Evolutionary conservation across 805 yeast genomes (phyloP), one percentile per base, ranked within the genome.

Genomic region (Komagataella mondaviorum): DNA sequence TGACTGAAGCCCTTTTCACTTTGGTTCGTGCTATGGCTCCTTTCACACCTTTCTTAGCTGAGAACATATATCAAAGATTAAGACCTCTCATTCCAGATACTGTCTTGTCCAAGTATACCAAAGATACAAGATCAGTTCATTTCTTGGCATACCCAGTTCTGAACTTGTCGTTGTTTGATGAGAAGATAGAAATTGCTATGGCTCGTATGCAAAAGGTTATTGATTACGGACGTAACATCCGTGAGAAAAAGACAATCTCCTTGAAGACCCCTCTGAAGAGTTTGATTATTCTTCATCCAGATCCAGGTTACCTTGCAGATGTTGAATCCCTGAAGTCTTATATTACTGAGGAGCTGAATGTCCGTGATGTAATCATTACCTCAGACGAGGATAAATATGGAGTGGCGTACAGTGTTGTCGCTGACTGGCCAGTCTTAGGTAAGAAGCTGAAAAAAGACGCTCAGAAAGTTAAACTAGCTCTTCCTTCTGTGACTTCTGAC

Each of bases 391-490:
- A 76, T 59, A 82, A 84, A 63, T 91, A 90, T 65, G 93, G 90
- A 61, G 98, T 93, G 55, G 86, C 84, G 65, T 91, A 90, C 75
- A 80, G 78, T 56, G 97, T 91, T 46, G 95, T 87, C 67, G 99
- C 99, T 49, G 99, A 93, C 73, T 93, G 99, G 99, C 96, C 98
- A 53, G 88, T 89, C 18, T 77, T 93, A 59, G 99, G 99, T 72
- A 93, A 91, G 77, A 93, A 93, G 71, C 79, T 93, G 69, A 91
- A 89, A 81, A 82, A 83, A 65, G 98, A 90, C 61, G 95, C 87
- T 55, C 88, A 86, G 72, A 83, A 80, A 67, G 99, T 93, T 54
- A 95, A 91, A 77, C 95, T 83, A 63, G 98, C 95, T 16, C 77
- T 93, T 59, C 98, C 97, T 56, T 63, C 63, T 7, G 78, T 93